These are phyloP conservation scores for Eucalyptus lansdowneana DNA, from an alignment of 345 rosid species.

Conservation along the genomic window DNA sequence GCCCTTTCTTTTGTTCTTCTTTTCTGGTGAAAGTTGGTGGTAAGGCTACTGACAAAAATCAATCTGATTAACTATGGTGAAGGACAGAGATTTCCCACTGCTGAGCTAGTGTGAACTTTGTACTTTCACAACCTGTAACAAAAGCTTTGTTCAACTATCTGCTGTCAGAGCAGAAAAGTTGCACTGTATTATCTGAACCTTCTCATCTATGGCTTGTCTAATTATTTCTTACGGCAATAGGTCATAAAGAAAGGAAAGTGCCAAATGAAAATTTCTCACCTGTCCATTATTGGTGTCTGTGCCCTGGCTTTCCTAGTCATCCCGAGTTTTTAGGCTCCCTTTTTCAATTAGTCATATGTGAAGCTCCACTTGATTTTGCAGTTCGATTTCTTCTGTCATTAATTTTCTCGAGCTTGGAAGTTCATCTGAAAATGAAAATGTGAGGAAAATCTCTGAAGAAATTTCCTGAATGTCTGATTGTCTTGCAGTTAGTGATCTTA, in stretches of 20 bases:
- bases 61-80: background rate
- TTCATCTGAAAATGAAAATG: background rate
- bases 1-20: background rate
- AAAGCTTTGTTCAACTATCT: background rate
- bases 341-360: background rate
- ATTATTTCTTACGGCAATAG: background rate
- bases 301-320: background rate
- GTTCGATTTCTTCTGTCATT: background rate
- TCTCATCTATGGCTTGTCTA: rapidly evolving
- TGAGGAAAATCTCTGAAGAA: background rate
- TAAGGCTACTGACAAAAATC: background rate
- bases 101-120: background rate
- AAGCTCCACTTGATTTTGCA: background rate
- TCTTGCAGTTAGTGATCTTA: background rate
- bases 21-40: background rate
- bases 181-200: background rate
- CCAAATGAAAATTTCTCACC: background rate
- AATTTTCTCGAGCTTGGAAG: background rate
- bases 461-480: background rate
- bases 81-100: background rate
- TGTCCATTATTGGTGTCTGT: background rate
- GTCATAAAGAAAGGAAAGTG: background rate
- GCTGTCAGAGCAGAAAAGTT: background rate
- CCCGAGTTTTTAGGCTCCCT: background rate
- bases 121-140: background rate